Base-by-base conservation (phyloP, 2,329 filamentous ascomycete genomes). In the Aspergillus fumigatiaffinis region DNA sequence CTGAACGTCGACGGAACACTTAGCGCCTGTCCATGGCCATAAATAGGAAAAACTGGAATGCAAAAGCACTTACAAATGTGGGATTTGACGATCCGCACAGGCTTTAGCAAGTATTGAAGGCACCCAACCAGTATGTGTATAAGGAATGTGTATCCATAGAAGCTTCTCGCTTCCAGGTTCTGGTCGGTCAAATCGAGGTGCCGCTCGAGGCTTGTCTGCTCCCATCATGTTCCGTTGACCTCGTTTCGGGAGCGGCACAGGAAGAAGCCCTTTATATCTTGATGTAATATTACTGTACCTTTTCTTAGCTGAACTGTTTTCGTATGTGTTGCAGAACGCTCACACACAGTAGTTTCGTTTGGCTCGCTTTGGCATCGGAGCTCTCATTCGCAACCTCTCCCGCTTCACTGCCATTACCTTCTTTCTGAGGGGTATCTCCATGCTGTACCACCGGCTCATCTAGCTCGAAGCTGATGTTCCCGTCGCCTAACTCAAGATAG, bases 121-220 rank as follows among this genome's bases (percentile, higher is more conserved):
- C 6, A 60, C 54, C 49, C 57, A 72, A 29, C 51, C 59, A 4
- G 38, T 55, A 54, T 72, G 68, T 2, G 69, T 72, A 52, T 72
- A 72, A 0, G 70, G 70, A 35, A 72, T 63, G 58, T 72, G 70
- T 2, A 72, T 69, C 70, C 70, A 72, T 12, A 71, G 58, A n/a
- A 72, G 54, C 51, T 71, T 72, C 50, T 72, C 69, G 1, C 64
- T 71, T 23, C 64, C 69, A 23, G 69, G 64, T 21, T 72, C 70
- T 10, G 70, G 70, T 38, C 66, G 63, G 57, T 71, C 69, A 55
- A 72, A 72, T 12, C 69, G 61, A 41, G 69, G 70, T 17, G 60
- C 60, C 20, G 60, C 58, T 20, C 65, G 63, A 41, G 70, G 70
- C 21, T 60, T 58, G 51, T 71, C 68, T 8, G 60, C 51, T 10